Base-by-base conservation (phyloP, 768 basidiomycete species). In the Rhizopogon sp. region DNA sequence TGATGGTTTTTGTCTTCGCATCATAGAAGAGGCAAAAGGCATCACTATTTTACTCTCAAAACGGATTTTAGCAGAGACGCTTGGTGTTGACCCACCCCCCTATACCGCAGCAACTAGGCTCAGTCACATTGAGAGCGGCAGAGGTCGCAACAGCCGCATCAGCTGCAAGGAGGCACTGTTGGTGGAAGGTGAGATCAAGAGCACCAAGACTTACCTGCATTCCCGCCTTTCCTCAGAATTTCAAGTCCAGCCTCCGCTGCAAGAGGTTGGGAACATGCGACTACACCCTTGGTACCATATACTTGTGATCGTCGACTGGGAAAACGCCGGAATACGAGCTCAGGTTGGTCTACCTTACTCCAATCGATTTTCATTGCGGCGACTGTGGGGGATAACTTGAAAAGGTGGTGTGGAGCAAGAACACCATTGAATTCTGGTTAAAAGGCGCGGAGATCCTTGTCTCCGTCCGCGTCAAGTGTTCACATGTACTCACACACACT, bases 141-240 rank as follows among this genome's bases (percentile, higher is more conserved):
- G 94, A 90, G 2, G 85, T 88, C 28, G 97, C 97, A 16, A 98
- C 94, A 6, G 97, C 95, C 29, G 93, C 93, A 72, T 97, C 93
- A 57, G 90, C 92, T 93, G 57, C 37, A 10, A 25, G 56, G n/a
- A 16, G 33, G 11, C 20, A 50, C 16, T 37, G 33, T 33, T 6
- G 43, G 43, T 54, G 37, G 20, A 55, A 17, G 35, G 3, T 20
- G 29, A 35, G 22, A 56, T 22, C 40, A 46, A 39, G 47, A 53
- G 6, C 39, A 43, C n/a, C 33, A 31, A 49, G 43, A 57, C 76
- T 45, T 65, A 90, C 92, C 95, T 62, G 96, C 96, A 74, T 99
- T 99, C 50, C 97, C 97, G 11, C 97, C 97, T 69, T 87, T 88
- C 52, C 86, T 78, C 25, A 99, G 74, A 60, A 99, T 90, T 71